Evolutionary conservation across 495 filamentous ascomycete genomes (phyloP).

Genomic region (Glutinoglossum americanum): DNA sequence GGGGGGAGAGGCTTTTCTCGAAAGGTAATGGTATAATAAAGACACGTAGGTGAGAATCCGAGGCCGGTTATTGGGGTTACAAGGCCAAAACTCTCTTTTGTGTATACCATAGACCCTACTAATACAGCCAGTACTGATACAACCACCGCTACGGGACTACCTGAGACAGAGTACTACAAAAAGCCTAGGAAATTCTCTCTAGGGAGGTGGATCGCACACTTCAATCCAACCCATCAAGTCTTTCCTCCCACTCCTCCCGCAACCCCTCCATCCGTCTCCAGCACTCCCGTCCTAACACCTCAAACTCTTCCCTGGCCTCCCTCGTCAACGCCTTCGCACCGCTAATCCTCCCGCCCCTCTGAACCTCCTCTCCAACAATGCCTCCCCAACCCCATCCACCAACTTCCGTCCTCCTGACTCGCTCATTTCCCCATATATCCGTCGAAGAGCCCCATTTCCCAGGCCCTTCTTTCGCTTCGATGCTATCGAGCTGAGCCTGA

Average conservation of each 20-base stretch:
- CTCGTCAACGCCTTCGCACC: slow-evolving; percentile 34
- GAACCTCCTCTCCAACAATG: slow-evolving; percentile 28
- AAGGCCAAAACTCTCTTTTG: no score
- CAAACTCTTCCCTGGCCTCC: slow-evolving; percentile 49
- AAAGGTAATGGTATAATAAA: no score
- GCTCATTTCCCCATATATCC: slow-evolving; percentile 31
- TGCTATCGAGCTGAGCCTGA: slow-evolving; percentile 40
- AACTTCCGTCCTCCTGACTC: slow-evolving; percentile 50
- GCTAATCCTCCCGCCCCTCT: slow-evolving; percentile 25
- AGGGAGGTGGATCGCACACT: not conserved
- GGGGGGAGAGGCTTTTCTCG: no score
- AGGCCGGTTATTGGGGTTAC: no score
- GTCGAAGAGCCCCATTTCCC: slow-evolving; percentile 69
- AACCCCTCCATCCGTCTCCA: slow-evolving; percentile 78
- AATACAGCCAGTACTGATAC: not conserved
- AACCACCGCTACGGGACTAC: not conserved
- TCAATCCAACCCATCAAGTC: not conserved
- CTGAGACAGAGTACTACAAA: no score
- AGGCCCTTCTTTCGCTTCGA: slow-evolving; percentile 25
- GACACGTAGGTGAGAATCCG: no score
- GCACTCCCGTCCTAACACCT: slow-evolving; percentile 43
- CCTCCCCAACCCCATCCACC: slow-evolving; percentile 75
- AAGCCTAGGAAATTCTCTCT: not conserved
- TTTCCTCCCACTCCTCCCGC: slow-evolving; percentile 51
- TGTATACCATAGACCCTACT: no score